Evolutionary conservation across 306 rosid genomes (phyloP).

Genomic region (Cicer pinnatifidum): DNA sequence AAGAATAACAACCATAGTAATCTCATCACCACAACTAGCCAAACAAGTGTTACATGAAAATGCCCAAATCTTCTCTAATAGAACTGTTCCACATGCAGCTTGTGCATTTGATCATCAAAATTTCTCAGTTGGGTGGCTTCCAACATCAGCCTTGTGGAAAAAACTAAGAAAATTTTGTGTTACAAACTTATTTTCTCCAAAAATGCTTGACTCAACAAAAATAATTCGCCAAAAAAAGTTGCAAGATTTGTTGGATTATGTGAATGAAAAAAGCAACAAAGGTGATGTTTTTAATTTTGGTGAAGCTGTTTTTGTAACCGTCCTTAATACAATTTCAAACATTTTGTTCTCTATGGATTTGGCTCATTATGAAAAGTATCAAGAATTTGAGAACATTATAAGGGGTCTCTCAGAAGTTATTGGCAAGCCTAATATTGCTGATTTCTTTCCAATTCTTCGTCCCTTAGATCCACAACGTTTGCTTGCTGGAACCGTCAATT

Average conservation of each 20-base stretch:
- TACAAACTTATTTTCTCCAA: constrained; percentile 20
- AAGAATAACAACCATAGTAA: constrained; percentile 31
- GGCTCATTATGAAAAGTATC: constrained; percentile 15
- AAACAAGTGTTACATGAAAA: constrained; percentile 33
- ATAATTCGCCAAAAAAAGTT: neutral
- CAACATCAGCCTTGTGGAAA: constrained; percentile 20
- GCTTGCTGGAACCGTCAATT: neutral
- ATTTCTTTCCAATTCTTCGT: constrained; percentile 26
- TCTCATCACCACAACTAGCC: constrained; percentile 39
- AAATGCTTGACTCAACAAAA: constrained; percentile 32
- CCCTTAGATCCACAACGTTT: constrained; percentile 29
- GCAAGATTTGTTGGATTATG: constrained; percentile 22
- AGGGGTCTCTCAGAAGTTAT: neutral
- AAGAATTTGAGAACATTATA: constrained; percentile 11
- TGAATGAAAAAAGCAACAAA: neutral
- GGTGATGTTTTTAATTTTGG: constrained; percentile 36
- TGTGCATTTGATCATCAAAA: neutral
- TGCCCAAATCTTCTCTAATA: neutral
- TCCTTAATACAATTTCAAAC: constrained; percentile 28
- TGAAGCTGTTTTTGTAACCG: constrained; percentile 21
- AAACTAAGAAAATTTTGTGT: constrained; percentile 29
- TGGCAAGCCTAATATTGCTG: constrained; percentile 32
- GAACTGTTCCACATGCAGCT: neutral
- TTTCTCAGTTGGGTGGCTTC: neutral
- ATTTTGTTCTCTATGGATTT: constrained; percentile 42